Conservation (phyloP, 345 rosid genomes). For the Garcia nutans region DNA sequence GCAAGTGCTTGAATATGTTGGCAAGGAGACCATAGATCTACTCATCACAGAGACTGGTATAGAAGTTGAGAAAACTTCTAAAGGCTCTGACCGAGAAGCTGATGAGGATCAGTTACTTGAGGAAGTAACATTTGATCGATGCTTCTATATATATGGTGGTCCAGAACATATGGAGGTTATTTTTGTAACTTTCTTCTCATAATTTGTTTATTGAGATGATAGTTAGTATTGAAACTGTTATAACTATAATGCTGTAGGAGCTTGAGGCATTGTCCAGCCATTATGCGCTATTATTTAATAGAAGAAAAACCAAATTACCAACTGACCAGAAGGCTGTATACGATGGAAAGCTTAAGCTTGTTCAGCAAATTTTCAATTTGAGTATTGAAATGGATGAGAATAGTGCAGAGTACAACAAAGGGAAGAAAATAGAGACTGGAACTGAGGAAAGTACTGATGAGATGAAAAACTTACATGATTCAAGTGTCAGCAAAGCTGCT, state of each 20-base stretch:
- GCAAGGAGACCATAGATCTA: constrained; percentile 94
- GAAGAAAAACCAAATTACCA: constrained; percentile 81
- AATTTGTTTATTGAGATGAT: constrained; percentile 18
- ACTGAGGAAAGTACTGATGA: constrained; percentile 66
- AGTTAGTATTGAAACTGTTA: constrained; percentile 17
- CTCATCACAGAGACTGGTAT: constrained; percentile 84
- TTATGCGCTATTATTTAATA: constrained; percentile 71
- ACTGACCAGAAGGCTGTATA: constrained; percentile 65
- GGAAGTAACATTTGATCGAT: constrained; percentile 93
- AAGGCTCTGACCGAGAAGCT: constrained; percentile 33
- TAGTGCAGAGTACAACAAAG: constrained; percentile 61
- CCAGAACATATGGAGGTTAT: constrained; percentile 95
- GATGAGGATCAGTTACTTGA: constrained; percentile 74
- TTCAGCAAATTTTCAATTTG: constrained; percentile 75
- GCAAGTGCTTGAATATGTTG: constrained; percentile 92
- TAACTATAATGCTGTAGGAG: constrained; percentile 52
- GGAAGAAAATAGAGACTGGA: constrained; percentile 73
- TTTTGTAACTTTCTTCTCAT: constrained; percentile 25
- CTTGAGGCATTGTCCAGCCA: constrained; percentile 90
- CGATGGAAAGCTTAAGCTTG: constrained; percentile 81
- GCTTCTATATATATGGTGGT: constrained; percentile 99
- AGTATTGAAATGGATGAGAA: constrained; percentile 50
- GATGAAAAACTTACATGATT: constrained; percentile 69
- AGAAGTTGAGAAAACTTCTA: constrained; percentile 55
- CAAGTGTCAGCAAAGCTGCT: constrained; percentile 92